A percentile compares a stretch with the other conserved stretches of the same genome.
These are phyloP conservation scores for Echeveria elegans DNA, from an alignment of 164 flowering plant species.

Conservation along the genomic window DNA sequence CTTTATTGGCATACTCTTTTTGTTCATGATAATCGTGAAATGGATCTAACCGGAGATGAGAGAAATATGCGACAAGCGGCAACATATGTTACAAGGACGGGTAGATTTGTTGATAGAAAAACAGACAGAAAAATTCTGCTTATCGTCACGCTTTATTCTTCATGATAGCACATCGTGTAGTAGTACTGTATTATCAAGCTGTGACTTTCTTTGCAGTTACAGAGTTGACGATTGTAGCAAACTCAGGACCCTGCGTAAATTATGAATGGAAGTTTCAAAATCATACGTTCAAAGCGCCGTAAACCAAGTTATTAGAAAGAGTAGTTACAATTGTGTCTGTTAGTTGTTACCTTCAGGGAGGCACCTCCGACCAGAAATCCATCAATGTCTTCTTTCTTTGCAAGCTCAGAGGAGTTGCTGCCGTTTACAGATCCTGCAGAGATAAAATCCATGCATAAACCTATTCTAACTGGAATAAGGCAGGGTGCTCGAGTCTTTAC, in stretches of 20 bases:
- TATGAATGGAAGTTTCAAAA: conserved; percentile 1
- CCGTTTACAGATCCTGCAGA: conserved; percentile 87
- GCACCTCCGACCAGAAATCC: conserved; percentile 99
- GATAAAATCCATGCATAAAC: not conserved
- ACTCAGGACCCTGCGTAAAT: conserved; percentile 75
- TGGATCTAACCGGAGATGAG: not conserved
- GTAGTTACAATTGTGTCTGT: not conserved
- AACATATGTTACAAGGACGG: not conserved
- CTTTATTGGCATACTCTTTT: no score
- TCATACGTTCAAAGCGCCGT: no score
- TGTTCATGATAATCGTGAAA: not conserved
- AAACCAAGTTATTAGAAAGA: not conserved
- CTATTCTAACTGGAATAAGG: not conserved
- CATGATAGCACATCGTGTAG: not conserved
- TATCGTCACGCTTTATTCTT: conserved; percentile 16
- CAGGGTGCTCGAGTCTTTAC: conserved; percentile 20
- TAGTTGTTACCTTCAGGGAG: conserved; percentile 63
- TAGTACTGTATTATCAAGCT: conserved; percentile 24
- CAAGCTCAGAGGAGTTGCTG: conserved; percentile 83
- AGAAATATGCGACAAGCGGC: not conserved
- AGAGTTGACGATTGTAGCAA: conserved; percentile 79
- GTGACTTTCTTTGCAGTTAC: conserved; percentile 91
- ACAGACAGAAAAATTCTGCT: not conserved
- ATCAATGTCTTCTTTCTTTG: conserved; percentile 92
- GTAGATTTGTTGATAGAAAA: not conserved